Conservation (phyloP, 306 rosid species). For the Pyrus bretschneideri region DNA sequence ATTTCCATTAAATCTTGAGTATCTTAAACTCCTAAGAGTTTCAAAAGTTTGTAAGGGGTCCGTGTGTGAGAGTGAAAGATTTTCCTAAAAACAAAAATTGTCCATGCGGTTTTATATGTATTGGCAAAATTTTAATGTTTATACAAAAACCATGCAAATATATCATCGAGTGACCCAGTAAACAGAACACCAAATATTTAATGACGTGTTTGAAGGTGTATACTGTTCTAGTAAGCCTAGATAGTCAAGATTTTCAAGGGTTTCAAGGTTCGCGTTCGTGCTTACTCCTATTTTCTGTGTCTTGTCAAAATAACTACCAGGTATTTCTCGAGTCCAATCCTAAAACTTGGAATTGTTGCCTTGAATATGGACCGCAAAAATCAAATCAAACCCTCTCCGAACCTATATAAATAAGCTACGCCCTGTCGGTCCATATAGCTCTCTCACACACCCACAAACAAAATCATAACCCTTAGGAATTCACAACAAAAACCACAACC, state of each 20-base stretch:
- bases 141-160: not conserved
- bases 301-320: not conserved
- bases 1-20: too few species aligned
- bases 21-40: too few species aligned
- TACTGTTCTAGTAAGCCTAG: not conserved
- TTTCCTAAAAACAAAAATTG: not conserved
- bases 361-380: not conserved
- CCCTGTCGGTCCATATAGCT: not conserved
- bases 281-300: not conserved
- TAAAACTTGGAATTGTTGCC: not conserved
- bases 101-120: not conserved
- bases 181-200: not conserved
- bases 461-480: not conserved
- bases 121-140: not conserved
- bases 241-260: slow-evolving; percentile 19
- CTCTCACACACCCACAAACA: not conserved
- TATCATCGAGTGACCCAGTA: not conserved
- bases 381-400: not conserved
- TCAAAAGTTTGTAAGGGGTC: not conserved
- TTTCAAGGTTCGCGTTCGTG: slow-evolving; percentile 6
- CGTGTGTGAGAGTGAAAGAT: not conserved
- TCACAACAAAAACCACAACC: not conserved
- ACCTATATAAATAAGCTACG: not conserved
- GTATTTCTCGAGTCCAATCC: slow-evolving; percentile 15
- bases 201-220: slow-evolving; percentile 25